phyloP scores from a whole-genome alignment of 257 asterid species.

The Orobanche coerulescens region DNA sequence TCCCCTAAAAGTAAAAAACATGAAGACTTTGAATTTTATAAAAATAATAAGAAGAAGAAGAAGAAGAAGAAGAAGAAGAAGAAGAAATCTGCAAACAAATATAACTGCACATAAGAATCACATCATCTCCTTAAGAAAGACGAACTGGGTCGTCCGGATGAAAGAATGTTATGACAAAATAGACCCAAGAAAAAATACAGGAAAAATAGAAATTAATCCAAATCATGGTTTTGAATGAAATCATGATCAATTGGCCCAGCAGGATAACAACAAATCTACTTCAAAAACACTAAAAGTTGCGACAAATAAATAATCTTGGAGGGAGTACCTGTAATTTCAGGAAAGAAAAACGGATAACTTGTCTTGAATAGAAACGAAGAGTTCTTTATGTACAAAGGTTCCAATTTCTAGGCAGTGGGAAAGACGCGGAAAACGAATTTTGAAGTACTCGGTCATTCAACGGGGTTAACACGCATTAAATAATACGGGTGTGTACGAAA shows the following conservation, averaged over 20 bases:
- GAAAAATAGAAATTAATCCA: too few relatives aligned
- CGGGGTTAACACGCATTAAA: slow-evolving; percentile 7
- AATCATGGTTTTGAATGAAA: too few relatives aligned
- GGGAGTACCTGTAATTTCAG: slow-evolving; percentile 28
- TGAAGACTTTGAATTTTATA: background rate
- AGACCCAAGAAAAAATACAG: too few relatives aligned
- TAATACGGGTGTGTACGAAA: background rate
- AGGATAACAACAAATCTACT: background rate
- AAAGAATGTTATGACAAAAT: too few relatives aligned
- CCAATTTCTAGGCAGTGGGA: too few relatives aligned
- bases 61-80: background rate
- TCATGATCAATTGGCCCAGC: slow-evolving; percentile 12
- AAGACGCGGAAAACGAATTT: slow-evolving; percentile 6
- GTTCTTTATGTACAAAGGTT: too few relatives aligned
- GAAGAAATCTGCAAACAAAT: background rate
- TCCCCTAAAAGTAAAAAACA: slow-evolving; percentile 5
- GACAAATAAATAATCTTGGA: slow-evolving; percentile 14
- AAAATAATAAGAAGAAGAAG: too few relatives aligned
- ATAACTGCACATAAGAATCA: too few relatives aligned
- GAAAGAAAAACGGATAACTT: slow-evolving; percentile 6
- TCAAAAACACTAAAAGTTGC: background rate
- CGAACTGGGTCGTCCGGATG: too few relatives aligned
- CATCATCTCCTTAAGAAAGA: too few relatives aligned
- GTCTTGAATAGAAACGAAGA: background rate
- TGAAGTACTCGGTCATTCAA: background rate